Evolutionary conservation across 1,284 basidiomycete genomes (phyloP).

Genomic region (Sanguinoderma infundibulare): DNA sequence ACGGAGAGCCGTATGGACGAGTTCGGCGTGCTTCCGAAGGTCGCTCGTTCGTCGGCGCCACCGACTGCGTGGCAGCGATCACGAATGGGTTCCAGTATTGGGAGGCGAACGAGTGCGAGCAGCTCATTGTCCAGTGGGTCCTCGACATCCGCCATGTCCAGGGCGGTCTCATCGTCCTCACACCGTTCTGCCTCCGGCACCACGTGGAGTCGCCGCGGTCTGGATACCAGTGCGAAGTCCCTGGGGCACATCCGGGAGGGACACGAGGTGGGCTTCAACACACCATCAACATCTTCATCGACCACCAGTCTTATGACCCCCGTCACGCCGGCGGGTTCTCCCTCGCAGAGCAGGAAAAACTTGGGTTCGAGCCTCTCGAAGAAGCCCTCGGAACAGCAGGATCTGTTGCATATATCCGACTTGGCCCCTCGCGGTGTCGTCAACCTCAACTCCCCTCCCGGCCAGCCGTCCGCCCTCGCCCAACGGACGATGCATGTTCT

Average conservation of each 20-base stretch:
- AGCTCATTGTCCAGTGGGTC: conserved; percentile 28
- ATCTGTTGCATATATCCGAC: conserved; percentile 3
- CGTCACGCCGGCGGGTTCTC: conserved; percentile 16
- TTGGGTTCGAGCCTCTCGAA: conserved; percentile 9
- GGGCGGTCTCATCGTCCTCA: conserved; percentile 19
- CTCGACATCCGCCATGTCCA: conserved; percentile 13
- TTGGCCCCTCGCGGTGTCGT: neutral
- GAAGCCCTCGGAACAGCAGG: conserved; percentile 13
- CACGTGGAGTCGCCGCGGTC: conserved; percentile 9
- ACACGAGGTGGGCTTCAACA: conserved; percentile 21
- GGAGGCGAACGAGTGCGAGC: conserved; percentile 28
- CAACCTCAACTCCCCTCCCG: conserved; percentile 2
- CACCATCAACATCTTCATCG: conserved; percentile 24
- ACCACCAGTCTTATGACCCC: conserved; percentile 20
- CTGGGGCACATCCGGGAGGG: conserved; percentile 23
- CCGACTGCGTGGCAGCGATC: conserved; percentile 33
- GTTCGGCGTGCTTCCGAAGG: conserved; percentile 19
- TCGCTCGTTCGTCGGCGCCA: conserved; percentile 25
- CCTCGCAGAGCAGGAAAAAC: conserved; percentile 1
- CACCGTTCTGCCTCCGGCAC: conserved; percentile 20
- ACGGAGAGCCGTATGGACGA: conserved; percentile 24
- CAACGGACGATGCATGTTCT: conserved; percentile 18
- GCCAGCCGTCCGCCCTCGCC: neutral
- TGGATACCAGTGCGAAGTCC: conserved; percentile 8
- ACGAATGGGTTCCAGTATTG: conserved; percentile 8